Evolutionary conservation across 768 basidiomycete genomes (phyloP).

Genomic region (Hericium rajendrae): DNA sequence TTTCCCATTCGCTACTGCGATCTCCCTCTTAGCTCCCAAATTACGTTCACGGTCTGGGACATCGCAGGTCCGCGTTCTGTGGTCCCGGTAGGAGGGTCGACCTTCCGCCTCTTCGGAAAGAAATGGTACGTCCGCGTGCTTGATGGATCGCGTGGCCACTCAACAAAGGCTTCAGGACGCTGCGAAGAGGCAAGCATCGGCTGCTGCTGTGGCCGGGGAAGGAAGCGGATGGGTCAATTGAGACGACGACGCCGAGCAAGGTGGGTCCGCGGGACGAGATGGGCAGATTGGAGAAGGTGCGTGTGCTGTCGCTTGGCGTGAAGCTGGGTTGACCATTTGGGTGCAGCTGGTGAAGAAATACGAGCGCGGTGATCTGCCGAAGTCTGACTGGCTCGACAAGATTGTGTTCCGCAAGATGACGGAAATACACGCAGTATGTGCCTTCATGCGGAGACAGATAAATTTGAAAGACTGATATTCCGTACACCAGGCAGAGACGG

Average conservation of each 20-base stretch:
- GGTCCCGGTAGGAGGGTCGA: constrained; percentile 83
- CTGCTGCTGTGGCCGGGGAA: constrained; percentile 73
- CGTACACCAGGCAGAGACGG: constrained; percentile 63
- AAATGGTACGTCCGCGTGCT: constrained; percentile 54
- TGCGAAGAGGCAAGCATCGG: constrained; percentile 87
- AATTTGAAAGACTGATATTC: no score
- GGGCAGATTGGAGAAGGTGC: constrained; percentile 87
- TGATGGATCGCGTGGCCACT: not conserved
- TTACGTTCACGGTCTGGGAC: constrained; percentile 95
- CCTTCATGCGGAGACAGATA: not conserved
- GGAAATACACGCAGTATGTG: constrained; percentile 78
- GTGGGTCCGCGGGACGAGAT: constrained; percentile 77
- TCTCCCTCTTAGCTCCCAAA: constrained; percentile 78
- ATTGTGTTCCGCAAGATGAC: constrained; percentile 92
- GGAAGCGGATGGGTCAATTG: constrained; percentile 78
- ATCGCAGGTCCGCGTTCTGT: constrained; percentile 76
- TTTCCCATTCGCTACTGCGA: constrained; percentile 91
- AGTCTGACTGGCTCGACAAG: constrained; percentile 94
- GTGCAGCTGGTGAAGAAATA: constrained; percentile 85
- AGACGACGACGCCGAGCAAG: constrained; percentile 85
- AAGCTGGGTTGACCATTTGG: not conserved
- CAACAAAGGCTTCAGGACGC: constrained; percentile 44
- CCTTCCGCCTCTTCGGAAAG: constrained; percentile 84
- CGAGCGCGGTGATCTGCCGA: constrained; percentile 85
- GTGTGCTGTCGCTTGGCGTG: constrained; percentile 4